A percentile compares a stretch with the other conserved stretches of the same genome.
Conservation (phyloP, 345 rosid species). For the Pugionium dolabratum region DNA sequence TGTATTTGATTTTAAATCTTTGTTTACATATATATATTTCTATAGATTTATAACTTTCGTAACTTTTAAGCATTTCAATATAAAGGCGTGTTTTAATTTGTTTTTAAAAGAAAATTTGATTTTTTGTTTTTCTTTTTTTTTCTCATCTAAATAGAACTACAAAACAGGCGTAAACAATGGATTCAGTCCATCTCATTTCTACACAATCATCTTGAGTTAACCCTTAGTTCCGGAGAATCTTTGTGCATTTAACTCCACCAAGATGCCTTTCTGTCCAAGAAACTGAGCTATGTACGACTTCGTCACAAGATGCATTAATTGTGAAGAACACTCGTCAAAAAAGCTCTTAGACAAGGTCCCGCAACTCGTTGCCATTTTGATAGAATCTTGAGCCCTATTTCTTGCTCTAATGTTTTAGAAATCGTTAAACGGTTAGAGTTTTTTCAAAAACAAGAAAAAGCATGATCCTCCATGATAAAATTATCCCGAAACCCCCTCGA, state of each 20-base stretch:
- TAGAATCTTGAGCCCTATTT: constrained; percentile 47
- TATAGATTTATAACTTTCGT: too few relatives aligned
- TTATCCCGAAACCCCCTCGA: constrained; percentile 74
- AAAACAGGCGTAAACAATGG: constrained; percentile 47
- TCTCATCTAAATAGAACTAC: too few relatives aligned
- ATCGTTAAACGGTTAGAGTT: constrained; percentile 58
- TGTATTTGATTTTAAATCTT: too few relatives aligned
- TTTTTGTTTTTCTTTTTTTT: too few relatives aligned
- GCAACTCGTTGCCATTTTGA: constrained; percentile 58
- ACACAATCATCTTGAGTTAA: constrained; percentile 48
- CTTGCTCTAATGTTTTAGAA: constrained; percentile 51
- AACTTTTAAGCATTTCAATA: too few relatives aligned
- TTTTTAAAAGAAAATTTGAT: too few relatives aligned
- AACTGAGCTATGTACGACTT: constrained; percentile 46
- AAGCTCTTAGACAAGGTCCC: constrained; percentile 53
- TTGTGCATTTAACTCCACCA: constrained; percentile 52
- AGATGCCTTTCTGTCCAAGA: constrained; percentile 44
- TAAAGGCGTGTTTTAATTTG: too few relatives aligned
- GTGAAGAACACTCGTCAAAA: constrained; percentile 52
- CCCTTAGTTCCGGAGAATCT: constrained; percentile 61
- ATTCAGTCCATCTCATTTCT: constrained; percentile 64
- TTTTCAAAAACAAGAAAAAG: constrained; percentile 58
- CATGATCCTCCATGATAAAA: constrained; percentile 60
- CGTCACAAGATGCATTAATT: constrained; percentile 31
- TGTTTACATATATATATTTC: too few relatives aligned